Evolutionary conservation across 352 stramenopile species (phyloP).

Genomic region (Aphanomyces invadans): DNA sequence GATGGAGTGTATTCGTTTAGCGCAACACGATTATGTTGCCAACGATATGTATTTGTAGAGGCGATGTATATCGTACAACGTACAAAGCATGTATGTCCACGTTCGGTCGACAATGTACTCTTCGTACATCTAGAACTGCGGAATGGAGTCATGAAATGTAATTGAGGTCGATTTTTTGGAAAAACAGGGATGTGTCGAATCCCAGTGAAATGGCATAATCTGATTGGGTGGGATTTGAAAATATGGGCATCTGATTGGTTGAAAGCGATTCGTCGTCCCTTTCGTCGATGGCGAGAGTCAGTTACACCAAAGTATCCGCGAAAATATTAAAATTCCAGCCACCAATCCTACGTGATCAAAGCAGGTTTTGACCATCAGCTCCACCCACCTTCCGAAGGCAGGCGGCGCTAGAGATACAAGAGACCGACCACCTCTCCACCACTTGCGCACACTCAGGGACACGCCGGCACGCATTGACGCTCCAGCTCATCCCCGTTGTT

Average conservation of each 20-base stretch:
- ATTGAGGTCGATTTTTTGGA: background rate
- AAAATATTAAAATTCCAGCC: constrained; percentile 19
- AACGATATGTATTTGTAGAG: too few relatives aligned
- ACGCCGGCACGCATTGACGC: constrained; percentile 2
- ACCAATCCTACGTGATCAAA: constrained; percentile 9
- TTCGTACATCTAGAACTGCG: too few relatives aligned
- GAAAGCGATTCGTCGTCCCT: constrained; percentile 6
- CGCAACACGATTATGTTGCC: too few relatives aligned
- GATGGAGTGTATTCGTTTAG: too few relatives aligned
- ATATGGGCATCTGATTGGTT: constrained; percentile 6
- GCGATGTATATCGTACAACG: background rate
- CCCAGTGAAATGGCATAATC: background rate
- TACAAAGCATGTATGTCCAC: background rate
- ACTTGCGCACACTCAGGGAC: background rate
- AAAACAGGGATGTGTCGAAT: background rate
- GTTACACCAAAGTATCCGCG: background rate
- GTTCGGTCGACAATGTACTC: too few relatives aligned
- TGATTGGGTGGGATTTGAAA: constrained; percentile 4
- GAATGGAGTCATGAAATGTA: too few relatives aligned
- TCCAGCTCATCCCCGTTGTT: background rate
- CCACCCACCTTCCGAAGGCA: background rate
- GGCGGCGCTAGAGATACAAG: background rate
- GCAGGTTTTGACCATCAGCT: constrained; percentile 17
- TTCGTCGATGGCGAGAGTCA: background rate
- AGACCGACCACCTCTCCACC: background rate